These are phyloP conservation scores for Dryas octopetala DNA, from an alignment of 306 rosid species.

Conservation along the genomic window DNA sequence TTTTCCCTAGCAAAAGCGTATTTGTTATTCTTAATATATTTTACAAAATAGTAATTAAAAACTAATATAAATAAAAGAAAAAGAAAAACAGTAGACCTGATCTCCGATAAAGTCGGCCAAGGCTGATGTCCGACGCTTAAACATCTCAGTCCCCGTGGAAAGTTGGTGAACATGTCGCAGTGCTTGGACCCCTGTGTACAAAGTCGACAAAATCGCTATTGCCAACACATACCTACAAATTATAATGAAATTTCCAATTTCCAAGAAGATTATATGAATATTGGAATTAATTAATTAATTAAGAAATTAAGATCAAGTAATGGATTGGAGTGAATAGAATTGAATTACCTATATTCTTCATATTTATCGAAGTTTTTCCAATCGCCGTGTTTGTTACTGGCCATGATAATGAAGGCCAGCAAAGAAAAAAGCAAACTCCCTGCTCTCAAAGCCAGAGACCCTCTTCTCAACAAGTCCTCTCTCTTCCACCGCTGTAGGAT, in stretches of 20 bases:
- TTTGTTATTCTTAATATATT: neutral
- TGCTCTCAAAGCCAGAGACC: slow-evolving; percentile 53
- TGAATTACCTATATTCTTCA: slow-evolving; percentile 57
- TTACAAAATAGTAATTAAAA: neutral
- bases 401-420: slow-evolving; percentile 56
- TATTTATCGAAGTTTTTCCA: slow-evolving; percentile 53
- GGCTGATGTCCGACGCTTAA: slow-evolving; percentile 30
- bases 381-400: slow-evolving; percentile 64
- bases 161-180: slow-evolving; percentile 44
- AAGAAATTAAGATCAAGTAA: neutral
- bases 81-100: slow-evolving; percentile 47
- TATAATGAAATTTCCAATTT: slow-evolving; percentile 9
- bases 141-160: slow-evolving; percentile 28
- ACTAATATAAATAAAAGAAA: neutral
- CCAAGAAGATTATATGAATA: neutral
- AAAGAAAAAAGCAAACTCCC: slow-evolving; percentile 55
- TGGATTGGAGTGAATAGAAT: neutral
- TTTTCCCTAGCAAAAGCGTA: no score
- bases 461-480: slow-evolving; percentile 57
- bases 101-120: slow-evolving; percentile 65
- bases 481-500: slow-evolving; percentile 65
- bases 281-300: neutral
- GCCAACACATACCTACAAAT: slow-evolving; percentile 60
- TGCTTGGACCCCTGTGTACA: slow-evolving; percentile 54
- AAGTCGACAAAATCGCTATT: slow-evolving; percentile 44